Evolutionary conservation across 129 eudicot genomes (phyloP).

Genomic region (Arctium minus): DNA sequence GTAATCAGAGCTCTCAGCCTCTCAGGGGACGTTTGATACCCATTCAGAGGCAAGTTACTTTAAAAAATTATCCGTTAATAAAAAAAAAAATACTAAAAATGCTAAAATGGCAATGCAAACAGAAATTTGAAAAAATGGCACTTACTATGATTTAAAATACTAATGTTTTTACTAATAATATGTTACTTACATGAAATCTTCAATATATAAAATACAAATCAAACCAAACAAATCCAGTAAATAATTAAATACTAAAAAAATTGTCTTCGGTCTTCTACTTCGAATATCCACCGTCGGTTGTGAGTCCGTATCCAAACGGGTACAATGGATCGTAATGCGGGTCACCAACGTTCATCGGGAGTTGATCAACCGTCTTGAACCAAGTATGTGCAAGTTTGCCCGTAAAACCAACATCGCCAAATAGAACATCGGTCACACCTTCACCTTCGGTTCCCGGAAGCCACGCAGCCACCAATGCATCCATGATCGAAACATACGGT

Average conservation of each 20-base stretch:
- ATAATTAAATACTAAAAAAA: background rate
- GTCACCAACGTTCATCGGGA: conserved; percentile 31
- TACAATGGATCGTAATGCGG: conserved; percentile 32
- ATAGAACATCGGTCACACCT: conserved; percentile 58
- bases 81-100: too few species aligned
- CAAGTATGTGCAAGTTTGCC: conserved; percentile 28
- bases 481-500: conserved; percentile 48
- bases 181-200: background rate
- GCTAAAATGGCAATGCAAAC: too few species aligned
- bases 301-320: conserved; percentile 27
- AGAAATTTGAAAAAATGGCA: too few species aligned
- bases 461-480: conserved; percentile 75
- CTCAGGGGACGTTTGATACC: too few species aligned
- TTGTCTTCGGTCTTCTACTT: background rate
- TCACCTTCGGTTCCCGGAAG: conserved; percentile 77
- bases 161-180: background rate
- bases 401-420: conserved; percentile 27
- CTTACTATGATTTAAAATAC: too few species aligned
- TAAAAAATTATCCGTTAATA: too few species aligned
- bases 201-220: background rate
- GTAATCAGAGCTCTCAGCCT: too few species aligned
- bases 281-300: background rate
- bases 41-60: too few species aligned
- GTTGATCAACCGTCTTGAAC: conserved; percentile 32
- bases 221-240: background rate